Evolutionary conservation across 306 rosid genomes (phyloP).

Genomic region (Datisca glomerata): DNA sequence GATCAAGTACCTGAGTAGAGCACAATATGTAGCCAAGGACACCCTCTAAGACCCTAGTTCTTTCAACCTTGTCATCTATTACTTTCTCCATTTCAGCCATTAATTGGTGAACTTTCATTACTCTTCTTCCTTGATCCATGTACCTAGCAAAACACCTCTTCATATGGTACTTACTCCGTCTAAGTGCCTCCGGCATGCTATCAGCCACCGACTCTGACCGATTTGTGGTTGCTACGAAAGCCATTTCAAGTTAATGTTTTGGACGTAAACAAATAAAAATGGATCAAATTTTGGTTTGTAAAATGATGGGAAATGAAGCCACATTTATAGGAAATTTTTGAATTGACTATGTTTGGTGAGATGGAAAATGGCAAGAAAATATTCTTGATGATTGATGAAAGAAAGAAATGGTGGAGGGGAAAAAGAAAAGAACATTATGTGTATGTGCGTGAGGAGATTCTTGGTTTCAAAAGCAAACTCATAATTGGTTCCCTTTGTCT

Average conservation of each 20-base stretch:
- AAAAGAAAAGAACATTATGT: not conserved
- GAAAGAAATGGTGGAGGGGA: not conserved
- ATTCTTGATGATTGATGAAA: not conserved
- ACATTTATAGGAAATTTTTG: not conserved
- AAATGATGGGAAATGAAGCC: not conserved
- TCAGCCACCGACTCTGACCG: slow-evolving; percentile 44
- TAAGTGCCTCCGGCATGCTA: slow-evolving; percentile 67
- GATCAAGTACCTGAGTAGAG: slow-evolving; percentile 55
- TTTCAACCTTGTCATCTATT: slow-evolving; percentile 48
- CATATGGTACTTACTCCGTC: slow-evolving; percentile 66
- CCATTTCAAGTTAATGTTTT: no score
- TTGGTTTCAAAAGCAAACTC: not conserved
- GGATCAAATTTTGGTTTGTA: not conserved
- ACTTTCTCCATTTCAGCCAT: slow-evolving; percentile 61
- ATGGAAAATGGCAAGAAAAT: not conserved
- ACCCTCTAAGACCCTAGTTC: slow-evolving; percentile 51
- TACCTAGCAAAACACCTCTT: slow-evolving; percentile 72
- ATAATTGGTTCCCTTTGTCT: no score
- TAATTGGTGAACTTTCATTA: slow-evolving; percentile 49
- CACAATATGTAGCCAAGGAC: slow-evolving; percentile 47
- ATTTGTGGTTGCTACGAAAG: slow-evolving; percentile 24
- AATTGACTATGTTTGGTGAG: not conserved
- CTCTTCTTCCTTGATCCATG: slow-evolving; percentile 62
- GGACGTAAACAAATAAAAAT: no score
- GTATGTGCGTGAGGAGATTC: not conserved